A percentile compares a stretch with the other conserved stretches of the same genome.
Conservation (phyloP, 257 asterid genomes). For the Scutellaria galericulata region DNA sequence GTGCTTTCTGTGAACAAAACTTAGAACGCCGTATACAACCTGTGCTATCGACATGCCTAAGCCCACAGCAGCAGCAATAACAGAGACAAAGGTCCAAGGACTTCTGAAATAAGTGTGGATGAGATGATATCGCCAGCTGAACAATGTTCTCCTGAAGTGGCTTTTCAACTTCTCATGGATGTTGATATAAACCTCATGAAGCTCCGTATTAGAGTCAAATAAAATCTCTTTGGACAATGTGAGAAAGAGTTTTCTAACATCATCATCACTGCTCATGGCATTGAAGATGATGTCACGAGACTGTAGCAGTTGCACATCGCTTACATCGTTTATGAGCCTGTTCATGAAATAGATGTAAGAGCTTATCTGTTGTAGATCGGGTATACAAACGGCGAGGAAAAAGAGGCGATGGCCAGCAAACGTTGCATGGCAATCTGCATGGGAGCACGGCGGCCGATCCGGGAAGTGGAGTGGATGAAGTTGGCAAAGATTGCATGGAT, state of each 20-base stretch:
- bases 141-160: constrained; percentile 37
- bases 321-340: constrained; percentile 37
- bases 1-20: constrained; percentile 8
- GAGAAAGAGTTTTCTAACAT: constrained; percentile 44
- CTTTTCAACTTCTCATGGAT: constrained; percentile 16
- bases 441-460: too few relatives aligned
- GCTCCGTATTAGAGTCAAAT: constrained; percentile 32
- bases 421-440: too few relatives aligned
- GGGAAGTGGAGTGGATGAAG: too few relatives aligned
- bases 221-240: constrained; percentile 38
- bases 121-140: constrained; percentile 40
- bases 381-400: too few relatives aligned
- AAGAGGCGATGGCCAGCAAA: too few relatives aligned
- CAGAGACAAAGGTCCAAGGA: constrained; percentile 52
- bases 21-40: constrained; percentile 36
- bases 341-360: constrained; percentile 48
- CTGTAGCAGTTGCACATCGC: constrained; percentile 48
- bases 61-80: constrained; percentile 49
- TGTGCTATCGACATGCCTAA: constrained; percentile 46
- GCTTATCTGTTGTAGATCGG: too few relatives aligned
- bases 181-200: constrained; percentile 1
- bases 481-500: too few relatives aligned
- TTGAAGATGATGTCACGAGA: constrained; percentile 37
- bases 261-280: constrained; percentile 43
- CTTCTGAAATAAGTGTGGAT: constrained; percentile 44